Evolutionary conservation across 768 basidiomycete genomes (phyloP).

Genomic region (Kwoniella sp.): DNA sequence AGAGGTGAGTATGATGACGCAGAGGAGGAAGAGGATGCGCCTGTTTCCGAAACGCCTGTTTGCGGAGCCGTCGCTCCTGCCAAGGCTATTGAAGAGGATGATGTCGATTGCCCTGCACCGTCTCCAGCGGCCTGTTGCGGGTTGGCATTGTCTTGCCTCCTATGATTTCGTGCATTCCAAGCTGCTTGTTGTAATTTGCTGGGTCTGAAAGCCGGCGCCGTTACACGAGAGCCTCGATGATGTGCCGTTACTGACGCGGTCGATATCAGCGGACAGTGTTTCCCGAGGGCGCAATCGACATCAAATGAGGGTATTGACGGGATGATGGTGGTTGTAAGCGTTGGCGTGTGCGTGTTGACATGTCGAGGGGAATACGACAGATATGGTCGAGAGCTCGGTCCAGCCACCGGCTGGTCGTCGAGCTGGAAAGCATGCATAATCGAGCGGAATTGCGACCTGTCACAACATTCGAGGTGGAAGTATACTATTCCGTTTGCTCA

Average conservation of each 20-base stretch:
- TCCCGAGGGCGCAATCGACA: not conserved
- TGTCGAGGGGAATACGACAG: not conserved
- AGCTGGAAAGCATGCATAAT: constrained; percentile 8
- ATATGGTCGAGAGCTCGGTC: constrained; percentile 26
- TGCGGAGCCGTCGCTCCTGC: not conserved
- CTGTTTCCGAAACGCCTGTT: not conserved
- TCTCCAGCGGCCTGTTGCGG: not conserved
- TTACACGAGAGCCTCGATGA: not conserved
- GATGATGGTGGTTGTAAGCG: not conserved
- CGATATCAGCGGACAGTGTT: not conserved
- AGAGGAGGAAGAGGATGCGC: not conserved
- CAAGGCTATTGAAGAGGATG: constrained; percentile 10
- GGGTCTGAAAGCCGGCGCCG: not conserved
- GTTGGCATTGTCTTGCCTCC: constrained; percentile 7
- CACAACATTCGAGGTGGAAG: not conserved
- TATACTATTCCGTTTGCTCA: no score
- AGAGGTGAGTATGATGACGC: constrained; percentile 8
- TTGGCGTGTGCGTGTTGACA: not conserved
- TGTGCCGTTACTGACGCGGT: not conserved
- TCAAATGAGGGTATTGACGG: not conserved
- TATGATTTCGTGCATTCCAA: not conserved
- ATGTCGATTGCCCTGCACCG: constrained; percentile 3
- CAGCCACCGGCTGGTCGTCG: constrained; percentile 28
- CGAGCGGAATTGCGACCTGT: not conserved
- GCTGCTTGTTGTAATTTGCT: constrained; percentile 1